Base-by-base conservation (phyloP, 2,329 filamentous ascomycete genomes). In the Boeremia lycopersici region DNA sequence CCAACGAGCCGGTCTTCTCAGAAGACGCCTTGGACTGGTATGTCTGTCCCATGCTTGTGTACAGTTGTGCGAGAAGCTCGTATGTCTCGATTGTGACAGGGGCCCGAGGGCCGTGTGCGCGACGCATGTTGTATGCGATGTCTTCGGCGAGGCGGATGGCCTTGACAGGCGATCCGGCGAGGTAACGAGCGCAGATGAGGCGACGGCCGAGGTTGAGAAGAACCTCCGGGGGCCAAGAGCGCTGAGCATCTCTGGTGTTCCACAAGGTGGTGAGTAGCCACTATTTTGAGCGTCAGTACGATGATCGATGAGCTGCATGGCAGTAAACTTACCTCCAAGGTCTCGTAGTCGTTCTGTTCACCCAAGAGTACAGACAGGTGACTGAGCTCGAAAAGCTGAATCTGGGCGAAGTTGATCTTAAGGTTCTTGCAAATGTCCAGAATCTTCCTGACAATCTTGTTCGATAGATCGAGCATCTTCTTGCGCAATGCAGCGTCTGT, bases 41-140 rank as follows among this genome's bases (percentile, higher is more conserved):
- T 43, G 71, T 65, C 31, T 74, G 70, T 7, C 69, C 76, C 7
- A 71, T 71, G 11, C 67, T 71, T 6, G 79, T 81, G 72, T 80
- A 83, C 1, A 84, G 74, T 31, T 78, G 72, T 0, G 80, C 79
- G 5, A 84, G 76, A 10, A 83, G 70, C 59, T 78, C 77, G 56
- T 76, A 81, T 60, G 81, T 79, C 48, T 82, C 78, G 47, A 83
- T 65, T 0, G 81, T 82, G 26, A 78, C 72, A 0, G 74, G 74
- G 39, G 82, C 77, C 8, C 76, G 75, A 28, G 76, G 76, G 4
- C 82, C 82, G 68, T 81, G 81, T 6, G 81, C 80, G 19, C 82
- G 79, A 10, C 79, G 79, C 57, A 83, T 74, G 63, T 84, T 84
- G 74, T 84, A 84, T 34, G 79, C 79, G 52, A 84, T 82, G 63